Base-by-base conservation (phyloP, 257 asterid genomes). In the Handroanthus guayacan region DNA sequence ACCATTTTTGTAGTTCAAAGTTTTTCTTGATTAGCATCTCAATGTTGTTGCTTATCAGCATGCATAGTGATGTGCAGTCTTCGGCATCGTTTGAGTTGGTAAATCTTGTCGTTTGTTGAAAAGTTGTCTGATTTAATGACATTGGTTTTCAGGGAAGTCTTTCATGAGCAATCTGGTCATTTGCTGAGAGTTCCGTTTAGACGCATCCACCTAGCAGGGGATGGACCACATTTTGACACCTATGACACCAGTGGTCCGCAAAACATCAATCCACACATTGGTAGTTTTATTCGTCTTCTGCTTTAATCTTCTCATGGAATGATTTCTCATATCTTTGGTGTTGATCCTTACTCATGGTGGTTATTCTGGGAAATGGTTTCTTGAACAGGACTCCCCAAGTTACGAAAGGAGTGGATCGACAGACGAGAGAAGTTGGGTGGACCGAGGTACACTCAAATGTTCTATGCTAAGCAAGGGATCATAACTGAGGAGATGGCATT, bases 171-270 rank as follows among this genome's bases (percentile, higher is more conserved):
- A 76, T 89, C 98, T n/a, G 98, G 97, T 52, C 90, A 83, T 48
- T 72, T 91, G 81, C 84, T 95, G 82, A 85, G 84, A 68, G 92
- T 95, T 68, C 99, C 99, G 18, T 95, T 95, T 79, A 87, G 99
- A 25, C 94, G 99, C 48, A 79, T 95, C 84, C 97, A 88, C 74
- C 87, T 95, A 11, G 72, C 94, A 0, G 98, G 99, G 9, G 98
- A 91, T 47, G 97, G 92, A 52, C 84, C 97, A 3, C 98, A 93
- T 87, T 95, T 95, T 25, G 98, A 95, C 82, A 86, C 98, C 64
- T 95, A 95, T 55, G 99, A 95, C 86, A 95, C 98, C 75, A 95
- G 99, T 56, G 99, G 99, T 38, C 99, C 98, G 0, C 99, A 91
- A 73, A 86, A 86, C 79, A 81, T 92, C 54, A 89, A 81, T 81